These are phyloP conservation scores for Starmerella sirachaensis DNA, from an alignment of 805 yeast species.

Conservation along the genomic window DNA sequence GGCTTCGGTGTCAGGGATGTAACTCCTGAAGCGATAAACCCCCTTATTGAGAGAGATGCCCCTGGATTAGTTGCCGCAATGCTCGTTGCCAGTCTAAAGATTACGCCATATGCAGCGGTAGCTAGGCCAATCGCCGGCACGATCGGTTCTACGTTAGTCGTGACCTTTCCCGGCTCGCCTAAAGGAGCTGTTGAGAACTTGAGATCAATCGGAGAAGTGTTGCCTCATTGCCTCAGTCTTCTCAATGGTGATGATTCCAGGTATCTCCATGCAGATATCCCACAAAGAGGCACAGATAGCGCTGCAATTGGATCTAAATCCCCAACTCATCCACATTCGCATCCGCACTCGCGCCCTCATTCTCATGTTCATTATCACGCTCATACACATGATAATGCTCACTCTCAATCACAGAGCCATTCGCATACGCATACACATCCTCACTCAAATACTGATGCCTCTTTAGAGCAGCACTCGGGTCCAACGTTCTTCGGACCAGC, in stretches of 20 bases:
- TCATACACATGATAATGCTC: constrained; percentile 13
- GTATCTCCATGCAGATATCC: constrained; percentile 28
- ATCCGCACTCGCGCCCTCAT: neutral
- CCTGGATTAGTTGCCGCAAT: constrained; percentile 41
- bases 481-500: constrained; percentile 36
- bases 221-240: constrained; percentile 37
- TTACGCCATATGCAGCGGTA: constrained; percentile 40
- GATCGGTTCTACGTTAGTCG: constrained; percentile 29
- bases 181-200: constrained; percentile 39
- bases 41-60: constrained; percentile 35
- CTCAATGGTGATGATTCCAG: constrained; percentile 31
- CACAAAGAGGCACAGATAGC: too few relatives aligned
- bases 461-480: too few relatives aligned
- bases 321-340: neutral
- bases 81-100: constrained; percentile 33
- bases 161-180: constrained; percentile 44
- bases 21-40: constrained; percentile 41
- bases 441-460: constrained; percentile 16
- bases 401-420: constrained; percentile 11
- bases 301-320: neutral
- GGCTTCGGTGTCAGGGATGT: constrained; percentile 37
- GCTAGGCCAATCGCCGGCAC: constrained; percentile 42
- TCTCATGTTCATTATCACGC: constrained; percentile 7
- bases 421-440: constrained; percentile 15
- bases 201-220: constrained; percentile 29